phyloP scores from a whole-genome alignment of 2,329 filamentous ascomycete species.

The Bipolaris sorokiniana region DNA sequence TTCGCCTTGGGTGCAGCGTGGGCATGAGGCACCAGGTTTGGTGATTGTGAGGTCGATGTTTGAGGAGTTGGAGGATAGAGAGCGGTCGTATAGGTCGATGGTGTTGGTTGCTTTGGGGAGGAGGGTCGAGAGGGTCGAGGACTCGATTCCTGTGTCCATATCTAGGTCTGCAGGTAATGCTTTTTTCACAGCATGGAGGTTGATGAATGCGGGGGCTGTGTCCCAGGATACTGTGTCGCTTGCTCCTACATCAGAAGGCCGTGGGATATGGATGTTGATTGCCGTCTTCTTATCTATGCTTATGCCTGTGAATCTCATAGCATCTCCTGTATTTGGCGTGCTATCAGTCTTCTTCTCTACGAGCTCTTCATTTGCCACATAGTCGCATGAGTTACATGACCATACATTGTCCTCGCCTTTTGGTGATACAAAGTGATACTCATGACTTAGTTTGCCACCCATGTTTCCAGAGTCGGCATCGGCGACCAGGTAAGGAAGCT shows the following conservation, averaged over 20 bases:
- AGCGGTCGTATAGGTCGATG: conserved; percentile 30
- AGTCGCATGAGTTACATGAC: conserved; percentile 73
- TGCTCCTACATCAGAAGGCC: background rate
- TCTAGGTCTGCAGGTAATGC: conserved; percentile 60
- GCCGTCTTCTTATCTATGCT: conserved; percentile 71
- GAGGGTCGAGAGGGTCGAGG: conserved; percentile 26
- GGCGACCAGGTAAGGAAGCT: conserved; percentile 81
- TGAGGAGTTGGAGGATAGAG: conserved; percentile 13
- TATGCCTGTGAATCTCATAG: conserved; percentile 65
- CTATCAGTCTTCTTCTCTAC: conserved; percentile 54
- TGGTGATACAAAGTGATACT: conserved; percentile 83
- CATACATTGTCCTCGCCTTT: conserved; percentile 88
- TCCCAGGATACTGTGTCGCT: conserved; percentile 19
- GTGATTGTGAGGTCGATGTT: conserved; percentile 66
- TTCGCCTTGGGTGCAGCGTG: conserved; percentile 67
- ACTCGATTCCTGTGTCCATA: conserved; percentile 72
- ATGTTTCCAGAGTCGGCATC: conserved; percentile 95
- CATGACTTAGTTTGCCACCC: conserved; percentile 90
- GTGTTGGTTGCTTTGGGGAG: conserved; percentile 25
- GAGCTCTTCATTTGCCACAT: conserved; percentile 89
- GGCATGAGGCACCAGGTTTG: conserved; percentile 72
- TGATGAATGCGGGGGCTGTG: conserved; percentile 51
- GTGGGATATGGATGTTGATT: conserved; percentile 61
- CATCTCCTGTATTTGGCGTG: conserved; percentile 14
- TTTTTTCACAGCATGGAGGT: conserved; percentile 69